Evolutionary conservation across 768 basidiomycete species (phyloP).

Genomic region (Leucosporidium creatinivorum): DNA sequence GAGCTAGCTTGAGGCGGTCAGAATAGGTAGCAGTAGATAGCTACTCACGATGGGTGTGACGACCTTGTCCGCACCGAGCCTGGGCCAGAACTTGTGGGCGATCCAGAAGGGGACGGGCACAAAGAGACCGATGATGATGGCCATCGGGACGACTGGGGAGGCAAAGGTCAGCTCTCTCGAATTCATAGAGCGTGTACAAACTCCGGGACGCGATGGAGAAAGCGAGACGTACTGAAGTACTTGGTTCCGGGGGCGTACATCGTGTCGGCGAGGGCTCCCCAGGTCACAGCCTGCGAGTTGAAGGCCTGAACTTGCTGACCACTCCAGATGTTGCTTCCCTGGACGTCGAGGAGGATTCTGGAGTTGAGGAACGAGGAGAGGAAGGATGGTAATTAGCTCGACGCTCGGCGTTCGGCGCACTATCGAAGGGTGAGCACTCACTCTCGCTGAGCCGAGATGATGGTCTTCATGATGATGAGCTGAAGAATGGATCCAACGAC

Average conservation of each 20-base stretch:
- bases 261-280: constrained; percentile 50
- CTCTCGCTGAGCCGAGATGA: constrained; percentile 50
- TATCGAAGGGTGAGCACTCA: constrained; percentile 53
- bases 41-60: constrained; percentile 19
- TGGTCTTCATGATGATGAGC: constrained; percentile 56
- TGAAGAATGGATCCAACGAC: constrained; percentile 47
- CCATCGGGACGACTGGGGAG: constrained; percentile 45
- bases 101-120: constrained; percentile 54
- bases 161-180: neutral
- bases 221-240: neutral
- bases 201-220: no score
- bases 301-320: constrained; percentile 50
- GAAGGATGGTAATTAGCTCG: no score
- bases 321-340: constrained; percentile 54
- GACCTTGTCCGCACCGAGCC: constrained; percentile 48
- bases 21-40: no score
- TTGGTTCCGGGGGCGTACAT: neutral
- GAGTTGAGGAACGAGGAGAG: no score
- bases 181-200: no score
- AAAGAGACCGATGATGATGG: constrained; percentile 49
- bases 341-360: constrained; percentile 51
- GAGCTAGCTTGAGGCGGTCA: no score
- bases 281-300: constrained; percentile 53
- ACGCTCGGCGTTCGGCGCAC: no score
- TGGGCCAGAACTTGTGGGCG: constrained; percentile 47